Percentiles rank a stretch among this genome's conserved stretches.
Conservation (phyloP, 2,329 filamentous ascomycete species). For the Corinectria fuckeliana region DNA sequence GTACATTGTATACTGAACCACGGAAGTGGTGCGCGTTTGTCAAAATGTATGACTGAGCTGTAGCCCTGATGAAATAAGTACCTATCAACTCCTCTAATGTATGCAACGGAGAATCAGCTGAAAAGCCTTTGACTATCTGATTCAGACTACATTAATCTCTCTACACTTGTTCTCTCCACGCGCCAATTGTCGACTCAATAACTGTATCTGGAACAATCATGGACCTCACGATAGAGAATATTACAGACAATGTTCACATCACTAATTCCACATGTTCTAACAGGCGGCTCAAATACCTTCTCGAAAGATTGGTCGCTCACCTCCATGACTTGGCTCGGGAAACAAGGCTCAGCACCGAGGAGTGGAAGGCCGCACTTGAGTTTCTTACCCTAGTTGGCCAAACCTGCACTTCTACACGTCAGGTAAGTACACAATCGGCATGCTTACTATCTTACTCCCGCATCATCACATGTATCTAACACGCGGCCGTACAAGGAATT, state of each 20-base stretch:
- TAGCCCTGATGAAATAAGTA: too few relatives aligned
- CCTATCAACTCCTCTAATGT: not conserved
- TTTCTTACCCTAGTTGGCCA: conserved; percentile 69
- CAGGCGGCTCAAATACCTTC: conserved; percentile 68
- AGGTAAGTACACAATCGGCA: conserved; percentile 49
- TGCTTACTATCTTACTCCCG: not conserved
- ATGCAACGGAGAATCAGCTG: not conserved
- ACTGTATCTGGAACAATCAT: not conserved
- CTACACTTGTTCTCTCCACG: not conserved
- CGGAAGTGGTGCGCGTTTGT: too few relatives aligned
- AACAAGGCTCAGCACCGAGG: not conserved
- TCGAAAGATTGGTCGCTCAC: conserved; percentile 73
- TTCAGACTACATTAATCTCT: not conserved
- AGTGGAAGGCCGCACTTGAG: not conserved
- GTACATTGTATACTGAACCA: not conserved
- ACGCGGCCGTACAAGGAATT: conserved; percentile 55
- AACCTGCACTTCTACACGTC: conserved; percentile 70
- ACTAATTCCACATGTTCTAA: conserved; percentile 72
- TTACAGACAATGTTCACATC: conserved; percentile 71
- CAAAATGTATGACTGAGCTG: too few relatives aligned
- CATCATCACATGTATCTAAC: not conserved
- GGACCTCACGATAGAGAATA: conserved; percentile 74
- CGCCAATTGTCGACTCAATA: too few relatives aligned
- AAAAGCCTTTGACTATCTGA: too few relatives aligned
- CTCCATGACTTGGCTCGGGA: conserved; percentile 49